A percentile compares a stretch with the other conserved stretches of the same genome.
Evolutionary conservation across 495 filamentous ascomycete genomes (phyloP).

Genomic region (Lepidopterella palustris): DNA sequence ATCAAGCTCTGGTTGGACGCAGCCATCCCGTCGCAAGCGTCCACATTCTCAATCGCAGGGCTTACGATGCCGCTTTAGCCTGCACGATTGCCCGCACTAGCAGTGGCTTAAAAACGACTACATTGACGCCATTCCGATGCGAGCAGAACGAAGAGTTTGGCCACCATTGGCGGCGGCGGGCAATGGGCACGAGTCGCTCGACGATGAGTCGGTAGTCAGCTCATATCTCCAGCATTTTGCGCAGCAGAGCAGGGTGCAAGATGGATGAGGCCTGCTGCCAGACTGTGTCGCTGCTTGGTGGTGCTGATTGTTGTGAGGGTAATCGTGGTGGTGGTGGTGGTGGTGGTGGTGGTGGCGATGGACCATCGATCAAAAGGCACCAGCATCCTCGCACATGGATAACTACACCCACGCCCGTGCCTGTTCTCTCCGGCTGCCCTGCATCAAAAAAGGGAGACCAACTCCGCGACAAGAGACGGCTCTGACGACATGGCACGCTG

Average conservation of each 20-base stretch:
- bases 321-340: too few relatives aligned
- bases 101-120: neutral
- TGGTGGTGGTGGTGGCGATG: too few relatives aligned
- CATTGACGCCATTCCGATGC: neutral
- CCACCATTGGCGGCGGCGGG: neutral
- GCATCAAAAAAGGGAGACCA: neutral
- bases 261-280: too few relatives aligned
- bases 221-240: too few relatives aligned
- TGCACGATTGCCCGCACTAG: neutral
- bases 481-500: neutral
- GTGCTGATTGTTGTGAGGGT: too few relatives aligned
- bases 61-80: neutral
- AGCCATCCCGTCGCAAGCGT: neutral
- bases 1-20: constrained; percentile 1
- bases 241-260: too few relatives aligned
- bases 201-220: neutral
- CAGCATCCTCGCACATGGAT: neutral
- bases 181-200: neutral
- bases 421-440: neutral
- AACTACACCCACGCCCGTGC: neutral
- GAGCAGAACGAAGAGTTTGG: neutral
- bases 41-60: constrained; percentile 1
- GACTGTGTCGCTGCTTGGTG: too few relatives aligned
- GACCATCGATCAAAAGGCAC: too few relatives aligned
- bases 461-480: neutral